Evolutionary conservation across 345 rosid genomes (phyloP).

Genomic region (Sonneratia caseolaris): DNA sequence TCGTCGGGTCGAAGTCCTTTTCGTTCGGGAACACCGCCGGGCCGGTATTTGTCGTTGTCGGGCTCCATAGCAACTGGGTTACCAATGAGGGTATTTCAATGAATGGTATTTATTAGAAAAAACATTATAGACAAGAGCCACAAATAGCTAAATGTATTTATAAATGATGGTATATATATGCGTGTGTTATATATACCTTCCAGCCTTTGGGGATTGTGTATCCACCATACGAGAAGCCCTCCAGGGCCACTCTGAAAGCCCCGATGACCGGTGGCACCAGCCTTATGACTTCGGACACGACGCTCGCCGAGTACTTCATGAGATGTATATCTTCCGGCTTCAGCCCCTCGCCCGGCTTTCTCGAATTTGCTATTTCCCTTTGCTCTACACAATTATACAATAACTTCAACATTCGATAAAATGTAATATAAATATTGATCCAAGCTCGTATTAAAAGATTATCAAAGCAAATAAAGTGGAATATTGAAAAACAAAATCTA

Average conservation of each 20-base stretch:
- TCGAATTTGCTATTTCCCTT: slow-evolving; percentile 7
- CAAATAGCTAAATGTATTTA: background rate
- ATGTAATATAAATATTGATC: too few relatives aligned
- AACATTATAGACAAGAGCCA: background rate
- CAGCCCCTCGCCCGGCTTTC: slow-evolving; percentile 8
- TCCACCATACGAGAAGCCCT: slow-evolving; percentile 26
- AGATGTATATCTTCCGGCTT: slow-evolving; percentile 10
- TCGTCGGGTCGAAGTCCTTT: slow-evolving; percentile 12
- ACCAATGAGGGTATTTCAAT: background rate
- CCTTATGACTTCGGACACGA: slow-evolving; percentile 12
- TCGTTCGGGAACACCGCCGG: slow-evolving; percentile 11
- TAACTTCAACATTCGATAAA: too few relatives aligned
- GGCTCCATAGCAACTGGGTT: slow-evolving; percentile 6
- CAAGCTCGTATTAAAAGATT: too few relatives aligned
- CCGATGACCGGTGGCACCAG: slow-evolving; percentile 5
- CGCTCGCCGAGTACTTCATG: slow-evolving; percentile 11
- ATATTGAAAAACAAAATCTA: too few relatives aligned
- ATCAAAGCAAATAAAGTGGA: too few relatives aligned
- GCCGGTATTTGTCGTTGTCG: slow-evolving; percentile 8
- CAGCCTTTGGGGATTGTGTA: slow-evolving; percentile 41
- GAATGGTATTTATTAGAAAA: background rate
- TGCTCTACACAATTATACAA: slow-evolving; percentile 3
- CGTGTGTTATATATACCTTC: slow-evolving; percentile 16
- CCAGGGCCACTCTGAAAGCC: slow-evolving; percentile 14
- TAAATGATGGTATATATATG: too few relatives aligned